Evolutionary conservation across 805 yeast genomes (phyloP), one percentile per base, ranked within the genome.

Genomic region (Danielia oregonensis): DNA sequence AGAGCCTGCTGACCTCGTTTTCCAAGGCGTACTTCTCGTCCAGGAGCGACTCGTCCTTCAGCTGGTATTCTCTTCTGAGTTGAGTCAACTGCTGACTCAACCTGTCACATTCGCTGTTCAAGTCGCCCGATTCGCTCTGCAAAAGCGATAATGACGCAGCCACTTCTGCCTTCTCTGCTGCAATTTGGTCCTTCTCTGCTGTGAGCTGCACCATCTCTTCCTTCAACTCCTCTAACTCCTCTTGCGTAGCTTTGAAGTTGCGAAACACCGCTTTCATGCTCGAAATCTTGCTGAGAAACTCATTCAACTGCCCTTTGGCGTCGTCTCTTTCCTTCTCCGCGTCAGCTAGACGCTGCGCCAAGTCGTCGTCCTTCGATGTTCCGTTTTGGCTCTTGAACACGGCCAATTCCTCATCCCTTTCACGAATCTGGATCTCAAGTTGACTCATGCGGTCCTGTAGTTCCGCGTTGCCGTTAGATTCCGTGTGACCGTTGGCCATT

Each of bases 171-270:
- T 30, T 50, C 54, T 27, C 26, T 40, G 14, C 21, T 29, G 38
- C 24, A 42, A 15, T 35, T 19, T 47, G 43, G 37, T 63, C 64
- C 33, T 69, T 58, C 37, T 55, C 53, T 9, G 33, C 41, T 1
- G 37, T 32, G 40, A 57, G 36, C 18, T 30, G 26, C 9, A 57
- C 70, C 14, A 61, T 48, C 33, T 53, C 59, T 17, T 46, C 75
- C 54, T 59, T 74, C 61, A 53, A 19, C 17, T 61, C 63, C 26
- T 74, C 86, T 13, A 85, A 61, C 45, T 82, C 85, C 3, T 56
- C 60, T 50, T 83, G 82, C 0, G 86, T 65, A 37, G 76, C 82
- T 51, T 83, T 81, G 86, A 83, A 82, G 44, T 84, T 83, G 33
- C 57, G 60, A 55, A 84, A 84, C 2, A 84, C 72, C 1, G 80